Evolutionary conservation across 2,329 filamentous ascomycete genomes (phyloP).

Genomic region (Penicillium sp.): DNA sequence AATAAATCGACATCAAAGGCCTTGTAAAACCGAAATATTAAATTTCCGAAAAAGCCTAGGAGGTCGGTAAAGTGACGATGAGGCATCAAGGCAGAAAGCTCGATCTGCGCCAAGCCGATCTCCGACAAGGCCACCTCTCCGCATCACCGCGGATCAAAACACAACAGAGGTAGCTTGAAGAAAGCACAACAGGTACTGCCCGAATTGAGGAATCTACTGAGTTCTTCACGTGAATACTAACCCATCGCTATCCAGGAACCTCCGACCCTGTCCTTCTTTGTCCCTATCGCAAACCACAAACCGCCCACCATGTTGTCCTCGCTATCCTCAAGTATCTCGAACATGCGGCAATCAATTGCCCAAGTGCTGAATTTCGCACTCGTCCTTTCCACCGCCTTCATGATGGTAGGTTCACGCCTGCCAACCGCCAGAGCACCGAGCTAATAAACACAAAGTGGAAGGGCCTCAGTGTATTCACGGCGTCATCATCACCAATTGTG

Average conservation of each 20-base stretch:
- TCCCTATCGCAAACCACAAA: conserved; percentile 9
- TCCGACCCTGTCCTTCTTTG: conserved; percentile 4
- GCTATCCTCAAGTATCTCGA: conserved; percentile 59
- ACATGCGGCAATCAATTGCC: conserved; percentile 76
- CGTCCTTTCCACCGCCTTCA: conserved; percentile 68
- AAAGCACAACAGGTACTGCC: neutral
- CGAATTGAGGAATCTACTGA: too few species aligned
- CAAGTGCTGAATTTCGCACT: conserved; percentile 90
- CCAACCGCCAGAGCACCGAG: conserved; percentile 47
- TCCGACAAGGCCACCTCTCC: conserved; percentile 23
- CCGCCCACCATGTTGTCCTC: conserved; percentile 64
- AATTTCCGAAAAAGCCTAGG: too few species aligned
- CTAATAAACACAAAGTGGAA: conserved; percentile 62
- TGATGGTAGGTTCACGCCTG: conserved; percentile 70
- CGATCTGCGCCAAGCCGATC: conserved; percentile 13
- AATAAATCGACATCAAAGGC: too few species aligned
- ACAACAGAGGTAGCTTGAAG: neutral
- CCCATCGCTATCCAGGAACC: neutral
- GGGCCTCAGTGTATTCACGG: conserved; percentile 74
- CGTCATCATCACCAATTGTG: conserved; percentile 70
- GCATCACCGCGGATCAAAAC: conserved; percentile 13
- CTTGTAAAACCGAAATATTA: too few species aligned
- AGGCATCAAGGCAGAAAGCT: neutral
- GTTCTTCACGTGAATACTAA: neutral
- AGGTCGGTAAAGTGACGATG: too few species aligned